Conservation (phyloP, 108 stramenopile species). For the Parmales sp. region DNA sequence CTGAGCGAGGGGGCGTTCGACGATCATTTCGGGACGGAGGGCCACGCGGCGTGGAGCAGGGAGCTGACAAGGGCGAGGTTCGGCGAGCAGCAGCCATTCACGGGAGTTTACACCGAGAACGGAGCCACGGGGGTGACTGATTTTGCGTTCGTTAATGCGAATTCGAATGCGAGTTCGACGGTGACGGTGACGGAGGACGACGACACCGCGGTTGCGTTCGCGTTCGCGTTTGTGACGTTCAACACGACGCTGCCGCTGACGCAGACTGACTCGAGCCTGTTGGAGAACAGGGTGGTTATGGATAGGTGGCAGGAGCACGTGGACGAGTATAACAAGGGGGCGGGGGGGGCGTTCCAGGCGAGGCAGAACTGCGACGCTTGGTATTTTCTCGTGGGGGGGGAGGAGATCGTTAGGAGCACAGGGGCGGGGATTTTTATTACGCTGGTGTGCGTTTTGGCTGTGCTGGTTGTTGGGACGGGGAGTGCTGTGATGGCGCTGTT, state of each 20-base stretch:
- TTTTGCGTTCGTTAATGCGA: too few relatives aligned
- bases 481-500: not conserved
- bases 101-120: too few relatives aligned
- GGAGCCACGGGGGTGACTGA: too few relatives aligned
- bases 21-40: too few relatives aligned
- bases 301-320: not conserved
- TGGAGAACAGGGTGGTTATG: not conserved
- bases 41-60: too few relatives aligned
- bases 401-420: not conserved
- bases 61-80: too few relatives aligned
- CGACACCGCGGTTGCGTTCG: not conserved
- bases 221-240: not conserved
- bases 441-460: not conserved
- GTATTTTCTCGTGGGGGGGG: not conserved
- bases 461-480: not conserved
- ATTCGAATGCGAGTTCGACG: too few relatives aligned
- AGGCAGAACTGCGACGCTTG: not conserved
- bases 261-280: not conserved
- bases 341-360: too few relatives aligned
- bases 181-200: not conserved
- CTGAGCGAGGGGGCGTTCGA: not conserved
- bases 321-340: not conserved
- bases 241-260: slow-evolving; percentile 8
- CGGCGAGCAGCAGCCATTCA: too few relatives aligned
- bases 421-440: not conserved